Evolutionary conservation across 2,329 filamentous ascomycete species (phyloP), one percentile per base, ranked within the genome.

Genomic region (Fusarium multiceps): DNA sequence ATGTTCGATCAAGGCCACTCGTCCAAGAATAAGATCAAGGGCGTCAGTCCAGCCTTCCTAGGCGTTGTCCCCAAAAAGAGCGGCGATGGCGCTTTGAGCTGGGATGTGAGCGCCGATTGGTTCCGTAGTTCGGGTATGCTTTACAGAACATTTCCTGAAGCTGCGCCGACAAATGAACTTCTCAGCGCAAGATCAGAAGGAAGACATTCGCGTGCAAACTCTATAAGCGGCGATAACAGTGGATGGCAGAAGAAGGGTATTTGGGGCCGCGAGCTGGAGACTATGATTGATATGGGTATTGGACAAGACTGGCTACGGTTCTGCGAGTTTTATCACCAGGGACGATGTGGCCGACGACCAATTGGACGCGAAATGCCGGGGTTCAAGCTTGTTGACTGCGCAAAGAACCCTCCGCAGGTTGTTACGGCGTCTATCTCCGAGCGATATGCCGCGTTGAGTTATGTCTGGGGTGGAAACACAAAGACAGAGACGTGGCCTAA

Each of bases 41-140:
- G 78, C 9, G 65, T 72, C 41, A 75, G 76, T 14, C 77, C 75
- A 18, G 76, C 72, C 4, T 80, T 76, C 23, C 63, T 80, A 25
- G 77, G 73, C 7, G 78, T 79, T 16, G 74, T 80, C 6, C 77
- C 78, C 21, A 78, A 77, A 58, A 78, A 75, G 56, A 76, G 73
- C 7, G 75, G 73, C 6, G 69, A 72, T 28, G 71, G 69, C 3
- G 75, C 76, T 11, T 61, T 75, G 43, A 73, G 74, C 46, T 77
- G 77, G 71, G 75, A 77, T 40, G 75, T 79, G 14, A 68, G 75
- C 10, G 66, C 75, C 5, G 72, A 78, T 23, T 79, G 77, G 76
- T 80, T 80, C 53, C 75, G 78, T 2, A 66, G 69, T 8, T 69
- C 74, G 6, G 78, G 77, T n/a, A 78, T 79, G 78, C 72, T 80